Evolutionary conservation across 1,139 yeast species (phyloP), one percentile per base, ranked within the genome.

Genomic region (Sugiyamaella sp.): DNA sequence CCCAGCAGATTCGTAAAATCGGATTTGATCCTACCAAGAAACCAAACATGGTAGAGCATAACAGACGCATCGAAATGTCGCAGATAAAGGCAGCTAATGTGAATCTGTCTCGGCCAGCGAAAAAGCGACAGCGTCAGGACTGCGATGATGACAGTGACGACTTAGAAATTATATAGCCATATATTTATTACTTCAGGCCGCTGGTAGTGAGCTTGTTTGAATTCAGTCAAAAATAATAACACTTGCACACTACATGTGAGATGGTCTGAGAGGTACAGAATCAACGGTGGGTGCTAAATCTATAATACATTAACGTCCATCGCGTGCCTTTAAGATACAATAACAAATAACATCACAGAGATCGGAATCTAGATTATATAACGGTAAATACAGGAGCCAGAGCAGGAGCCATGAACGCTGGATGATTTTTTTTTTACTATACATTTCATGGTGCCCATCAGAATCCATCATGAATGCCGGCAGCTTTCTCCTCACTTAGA

Each of bases 1-100:
- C 72, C 0, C 63, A 66, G 46, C 68, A 62, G 46, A 57, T 68
- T 16, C 63, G 71, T 4, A 57, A 59, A 32, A 59, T 70, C 20
- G 74, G 74, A 4, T 70, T 69, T 49, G 67, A 70, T 49, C 74
- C 74, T 1, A 60, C 70, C 9, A 61, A 57, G 19, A 52, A 57
- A 20, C 35, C 21, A 5, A 44, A 21, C 16, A 39, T 19, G 10
- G 39, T 12, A 3, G 42, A 43, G 14, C 24, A 44, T 16, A 42
- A 41, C 1, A 47, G 25, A 17, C 38, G 48, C 9, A 35, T 19
- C 4, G 43, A 47, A 14, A 50, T 54, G 19, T 49, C 37, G 10
- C 54, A 57, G 35, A 41, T 43, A 4, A 25, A 37, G 9, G 56
- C 59, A 5, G 25, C 43, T 29, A 38, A 46, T 9, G 57, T 57